Evolutionary conservation across 164 flowering plant genomes (phyloP).

Genomic region (Chimonanthus salicifolius): DNA sequence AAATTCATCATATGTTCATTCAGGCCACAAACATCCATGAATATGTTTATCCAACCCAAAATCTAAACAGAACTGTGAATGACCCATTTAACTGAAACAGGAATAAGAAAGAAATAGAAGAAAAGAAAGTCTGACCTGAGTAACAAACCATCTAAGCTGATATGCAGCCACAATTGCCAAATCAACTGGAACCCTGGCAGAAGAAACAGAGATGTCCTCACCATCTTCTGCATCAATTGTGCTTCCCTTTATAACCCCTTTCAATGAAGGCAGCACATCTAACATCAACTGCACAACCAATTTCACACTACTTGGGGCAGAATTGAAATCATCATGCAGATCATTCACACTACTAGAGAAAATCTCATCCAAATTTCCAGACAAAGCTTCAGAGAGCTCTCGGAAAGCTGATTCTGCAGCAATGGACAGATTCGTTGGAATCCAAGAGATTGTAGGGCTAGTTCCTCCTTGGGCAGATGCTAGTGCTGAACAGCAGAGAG

Average conservation of each 20-base stretch:
- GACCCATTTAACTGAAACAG: not conserved
- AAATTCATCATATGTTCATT: too few relatives aligned
- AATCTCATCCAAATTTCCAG: constrained; percentile 13
- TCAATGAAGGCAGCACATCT: constrained; percentile 49
- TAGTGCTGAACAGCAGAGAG: constrained; percentile 63
- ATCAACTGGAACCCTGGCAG: constrained; percentile 64
- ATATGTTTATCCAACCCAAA: too few relatives aligned
- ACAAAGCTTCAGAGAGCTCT: constrained; percentile 34
- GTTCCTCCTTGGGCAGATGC: constrained; percentile 35
- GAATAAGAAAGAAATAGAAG: not conserved
- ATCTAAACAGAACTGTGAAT: too few relatives aligned
- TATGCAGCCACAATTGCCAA: constrained; percentile 76
- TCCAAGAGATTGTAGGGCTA: constrained; percentile 48
- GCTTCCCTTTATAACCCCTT: constrained; percentile 63
- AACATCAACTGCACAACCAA: constrained; percentile 62
- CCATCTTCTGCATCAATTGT: constrained; percentile 49
- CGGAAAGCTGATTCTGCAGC: constrained; percentile 37
- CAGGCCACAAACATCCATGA: too few relatives aligned
- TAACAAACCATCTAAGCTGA: constrained; percentile 83
- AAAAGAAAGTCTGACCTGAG: constrained; percentile 44
- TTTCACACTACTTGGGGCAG: constrained; percentile 28
- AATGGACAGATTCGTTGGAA: constrained; percentile 40
- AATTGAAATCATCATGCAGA: constrained; percentile 29
- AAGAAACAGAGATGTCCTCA: constrained; percentile 57
- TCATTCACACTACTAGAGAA: constrained; percentile 21